Percentiles rank a stretch among this genome's conserved stretches.
Conservation (phyloP, 371 early-diverging fungal genomes). For the Phascolomyces articulosus region DNA sequence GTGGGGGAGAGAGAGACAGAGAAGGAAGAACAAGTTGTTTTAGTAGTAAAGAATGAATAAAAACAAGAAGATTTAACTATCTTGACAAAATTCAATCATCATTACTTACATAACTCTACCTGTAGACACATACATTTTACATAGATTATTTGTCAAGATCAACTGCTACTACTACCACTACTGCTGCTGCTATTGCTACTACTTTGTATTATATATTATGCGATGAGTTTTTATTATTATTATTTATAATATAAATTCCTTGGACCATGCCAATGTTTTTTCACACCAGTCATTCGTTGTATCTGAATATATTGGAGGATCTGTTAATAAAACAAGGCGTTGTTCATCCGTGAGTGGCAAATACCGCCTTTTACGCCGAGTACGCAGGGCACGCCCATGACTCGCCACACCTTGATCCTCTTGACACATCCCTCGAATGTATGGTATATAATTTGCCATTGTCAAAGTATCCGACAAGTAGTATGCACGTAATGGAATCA, state of each 20-base stretch:
- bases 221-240: background rate
- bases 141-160: too few species aligned
- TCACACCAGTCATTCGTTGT: constrained; percentile 5
- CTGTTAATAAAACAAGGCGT: background rate
- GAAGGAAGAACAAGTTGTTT: too few species aligned
- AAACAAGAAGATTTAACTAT: too few species aligned
- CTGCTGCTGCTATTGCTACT: too few species aligned
- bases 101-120: too few species aligned
- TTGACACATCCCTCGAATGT: constrained; percentile 11
- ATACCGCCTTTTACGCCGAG: constrained; percentile 8
- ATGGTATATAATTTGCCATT: constrained; percentile 15
- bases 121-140: too few species aligned
- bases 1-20: background rate
- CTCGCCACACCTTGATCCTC: constrained; percentile 22
- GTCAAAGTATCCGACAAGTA: background rate
- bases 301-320: background rate
- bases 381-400: constrained; percentile 7
- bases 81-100: too few species aligned
- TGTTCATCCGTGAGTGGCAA: constrained; percentile 8
- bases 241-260: background rate
- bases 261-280: background rate
- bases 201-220: too few species aligned
- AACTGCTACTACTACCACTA: too few species aligned
- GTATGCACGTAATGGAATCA: constrained; percentile 5
- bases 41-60: too few species aligned